A percentile compares a stretch with the other conserved stretches of the same genome.
Conservation (phyloP, 202 grass and related monocot genomes). For the Setaria italica region DNA sequence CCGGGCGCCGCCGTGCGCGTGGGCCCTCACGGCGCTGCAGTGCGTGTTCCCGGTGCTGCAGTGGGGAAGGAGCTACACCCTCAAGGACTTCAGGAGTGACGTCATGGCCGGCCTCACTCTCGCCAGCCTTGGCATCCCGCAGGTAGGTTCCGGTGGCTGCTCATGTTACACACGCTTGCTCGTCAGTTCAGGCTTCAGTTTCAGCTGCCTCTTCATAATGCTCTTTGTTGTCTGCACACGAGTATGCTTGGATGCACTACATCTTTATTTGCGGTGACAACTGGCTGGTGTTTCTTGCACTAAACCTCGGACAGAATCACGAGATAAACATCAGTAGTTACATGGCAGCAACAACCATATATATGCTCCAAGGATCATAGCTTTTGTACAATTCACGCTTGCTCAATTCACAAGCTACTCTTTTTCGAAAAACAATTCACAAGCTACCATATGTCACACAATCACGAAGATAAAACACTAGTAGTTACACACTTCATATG, state of each 20-base stretch:
- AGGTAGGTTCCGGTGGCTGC: slow-evolving; percentile 45
- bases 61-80: slow-evolving; percentile 78
- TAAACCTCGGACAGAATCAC: background rate
- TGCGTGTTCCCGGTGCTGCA: slow-evolving; percentile 81
- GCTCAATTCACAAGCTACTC: too few relatives aligned
- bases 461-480: background rate
- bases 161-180: background rate
- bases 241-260: slow-evolving; percentile 6
- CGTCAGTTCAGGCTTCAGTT: background rate
- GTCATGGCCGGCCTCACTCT: slow-evolving; percentile 94
- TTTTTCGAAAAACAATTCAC: too few relatives aligned
- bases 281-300: background rate
- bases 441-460: too few relatives aligned
- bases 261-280: background rate
- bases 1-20: slow-evolving; percentile 39
- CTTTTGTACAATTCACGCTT: background rate
- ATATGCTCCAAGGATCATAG: slow-evolving; percentile 1
- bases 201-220: background rate
- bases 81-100: slow-evolving; percentile 79
- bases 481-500: too few relatives aligned
- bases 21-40: slow-evolving; percentile 53
- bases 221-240: background rate
- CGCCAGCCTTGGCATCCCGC: slow-evolving; percentile 95
- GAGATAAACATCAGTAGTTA: background rate
- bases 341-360: too few relatives aligned